A percentile compares a stretch with the other conserved stretches of the same genome.
Evolutionary conservation across 495 filamentous ascomycete genomes (phyloP).

Genomic region (Penicillium parvum): DNA sequence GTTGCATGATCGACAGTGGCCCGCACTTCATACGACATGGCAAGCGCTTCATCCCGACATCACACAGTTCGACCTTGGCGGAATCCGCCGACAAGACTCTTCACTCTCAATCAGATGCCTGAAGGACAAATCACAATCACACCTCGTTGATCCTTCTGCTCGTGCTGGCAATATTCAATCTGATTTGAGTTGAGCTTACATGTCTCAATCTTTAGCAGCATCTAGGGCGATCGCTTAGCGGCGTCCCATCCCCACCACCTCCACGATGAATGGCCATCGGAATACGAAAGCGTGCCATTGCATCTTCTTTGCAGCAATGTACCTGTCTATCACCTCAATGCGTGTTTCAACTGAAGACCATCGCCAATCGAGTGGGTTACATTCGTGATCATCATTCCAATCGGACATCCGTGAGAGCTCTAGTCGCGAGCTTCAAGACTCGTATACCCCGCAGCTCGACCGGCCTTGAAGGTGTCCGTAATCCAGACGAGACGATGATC

Average conservation of each 20-base stretch:
- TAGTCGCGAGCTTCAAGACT: background rate
- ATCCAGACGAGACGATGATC: conserved; percentile 1
- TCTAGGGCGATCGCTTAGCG: background rate
- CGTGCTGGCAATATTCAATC: background rate
- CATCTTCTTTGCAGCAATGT: background rate
- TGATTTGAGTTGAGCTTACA: conserved; percentile 7
- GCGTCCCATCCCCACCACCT: background rate
- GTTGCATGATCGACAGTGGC: conserved; percentile 8
- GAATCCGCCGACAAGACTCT: background rate
- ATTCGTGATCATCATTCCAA: conserved; percentile 1
- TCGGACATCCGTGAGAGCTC: background rate
- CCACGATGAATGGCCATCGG: background rate
- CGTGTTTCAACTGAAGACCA: background rate
- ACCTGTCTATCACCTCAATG: conserved; percentile 7
- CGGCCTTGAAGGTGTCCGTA: no score
- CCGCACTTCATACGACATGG: background rate
- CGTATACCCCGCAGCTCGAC: conserved; percentile 5
- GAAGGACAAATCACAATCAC: no score
- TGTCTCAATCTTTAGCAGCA: background rate
- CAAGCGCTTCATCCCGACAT: background rate
- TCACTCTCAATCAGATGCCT: no score
- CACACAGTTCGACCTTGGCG: conserved; percentile 2
- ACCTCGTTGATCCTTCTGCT: background rate
- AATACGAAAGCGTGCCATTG: background rate
- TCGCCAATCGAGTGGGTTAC: conserved; percentile 5